Conservation (phyloP, 2,329 filamentous ascomycete genomes). For the Furcasterigmium sp. region DNA sequence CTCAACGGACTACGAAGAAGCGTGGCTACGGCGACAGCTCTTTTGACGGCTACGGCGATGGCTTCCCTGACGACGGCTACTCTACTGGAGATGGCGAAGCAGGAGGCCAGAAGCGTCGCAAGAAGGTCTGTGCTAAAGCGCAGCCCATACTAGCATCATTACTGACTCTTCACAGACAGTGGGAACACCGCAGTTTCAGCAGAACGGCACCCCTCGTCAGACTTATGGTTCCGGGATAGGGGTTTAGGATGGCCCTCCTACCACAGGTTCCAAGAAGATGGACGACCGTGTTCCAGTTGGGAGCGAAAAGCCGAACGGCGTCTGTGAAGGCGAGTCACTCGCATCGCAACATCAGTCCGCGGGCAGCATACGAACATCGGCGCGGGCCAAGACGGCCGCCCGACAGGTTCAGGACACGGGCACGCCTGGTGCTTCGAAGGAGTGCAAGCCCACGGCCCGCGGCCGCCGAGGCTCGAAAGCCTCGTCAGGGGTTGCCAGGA, state of each 20-base stretch:
- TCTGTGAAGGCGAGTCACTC: too few relatives aligned
- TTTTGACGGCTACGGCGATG: slow-evolving; percentile 70
- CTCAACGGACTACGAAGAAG: slow-evolving; percentile 66
- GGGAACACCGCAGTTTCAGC: slow-evolving; percentile 5
- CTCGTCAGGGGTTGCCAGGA: too few relatives aligned
- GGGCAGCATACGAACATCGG: too few relatives aligned
- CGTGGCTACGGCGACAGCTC: slow-evolving; percentile 70
- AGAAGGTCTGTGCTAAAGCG: slow-evolving; percentile 46
- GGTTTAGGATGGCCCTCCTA: slow-evolving; percentile 3
- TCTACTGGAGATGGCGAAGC: slow-evolving; percentile 70
- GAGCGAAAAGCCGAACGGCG: too few relatives aligned
- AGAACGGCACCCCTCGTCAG: slow-evolving; percentile 4
- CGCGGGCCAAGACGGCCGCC: too few relatives aligned
- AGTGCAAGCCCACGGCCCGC: too few relatives aligned
- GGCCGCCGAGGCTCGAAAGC: too few relatives aligned
- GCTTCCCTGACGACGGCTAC: slow-evolving; percentile 67
- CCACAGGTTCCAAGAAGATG: too few relatives aligned
- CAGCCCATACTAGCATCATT: not conserved
- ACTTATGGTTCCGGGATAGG: slow-evolving; percentile 4
- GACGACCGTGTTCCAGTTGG: too few relatives aligned
- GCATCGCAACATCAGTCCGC: too few relatives aligned
- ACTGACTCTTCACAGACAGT: not conserved
- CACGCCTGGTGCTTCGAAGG: too few relatives aligned
- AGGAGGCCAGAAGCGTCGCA: slow-evolving; percentile 54
- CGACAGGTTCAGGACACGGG: too few relatives aligned